Conservation (phyloP, 192 early-diverging fungal genomes). For the Podila epigama region DNA sequence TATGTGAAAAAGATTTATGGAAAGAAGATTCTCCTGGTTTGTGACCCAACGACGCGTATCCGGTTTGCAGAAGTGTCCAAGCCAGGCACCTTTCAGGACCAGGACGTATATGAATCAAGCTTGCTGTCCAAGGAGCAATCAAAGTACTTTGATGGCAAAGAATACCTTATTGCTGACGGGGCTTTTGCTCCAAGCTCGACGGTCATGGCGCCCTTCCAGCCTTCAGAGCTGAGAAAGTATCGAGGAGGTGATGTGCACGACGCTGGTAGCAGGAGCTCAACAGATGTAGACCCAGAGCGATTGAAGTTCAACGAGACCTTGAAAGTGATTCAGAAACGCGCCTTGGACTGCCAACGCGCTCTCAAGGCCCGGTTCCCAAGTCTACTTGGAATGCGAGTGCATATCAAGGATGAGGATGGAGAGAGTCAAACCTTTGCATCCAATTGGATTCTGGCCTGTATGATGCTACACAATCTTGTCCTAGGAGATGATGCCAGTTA, state of each 20-base stretch:
- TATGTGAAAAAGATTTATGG: conserved; percentile 22
- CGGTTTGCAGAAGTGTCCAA: conserved; percentile 15
- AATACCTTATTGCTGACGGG: conserved; percentile 9
- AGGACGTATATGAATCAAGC: conserved; percentile 9
- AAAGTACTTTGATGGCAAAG: conserved; percentile 8
- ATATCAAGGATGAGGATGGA: conserved; percentile 18
- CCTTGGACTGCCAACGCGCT: conserved; percentile 18
- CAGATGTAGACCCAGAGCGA: neutral
- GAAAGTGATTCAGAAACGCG: conserved; percentile 7
- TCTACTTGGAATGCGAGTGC: conserved; percentile 31
- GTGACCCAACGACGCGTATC: conserved; percentile 25
- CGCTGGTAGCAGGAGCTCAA: neutral
- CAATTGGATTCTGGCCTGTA: conserved; percentile 32
- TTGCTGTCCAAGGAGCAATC: neutral
- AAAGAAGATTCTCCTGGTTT: conserved; percentile 21
- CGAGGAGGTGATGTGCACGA: too few relatives aligned
- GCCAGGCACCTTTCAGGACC: conserved; percentile 3
- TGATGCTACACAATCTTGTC: conserved; percentile 34
- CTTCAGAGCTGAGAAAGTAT: neutral
- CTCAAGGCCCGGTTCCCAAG: conserved; percentile 40
- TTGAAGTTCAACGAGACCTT: conserved; percentile 10
- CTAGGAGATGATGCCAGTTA: conserved; percentile 27
- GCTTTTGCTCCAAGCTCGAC: neutral
- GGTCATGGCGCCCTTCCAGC: conserved; percentile 2
- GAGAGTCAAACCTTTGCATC: conserved; percentile 6